These are phyloP conservation scores for Heliamphora pulchella DNA, from an alignment of 179 eudicot species.

Conservation along the genomic window DNA sequence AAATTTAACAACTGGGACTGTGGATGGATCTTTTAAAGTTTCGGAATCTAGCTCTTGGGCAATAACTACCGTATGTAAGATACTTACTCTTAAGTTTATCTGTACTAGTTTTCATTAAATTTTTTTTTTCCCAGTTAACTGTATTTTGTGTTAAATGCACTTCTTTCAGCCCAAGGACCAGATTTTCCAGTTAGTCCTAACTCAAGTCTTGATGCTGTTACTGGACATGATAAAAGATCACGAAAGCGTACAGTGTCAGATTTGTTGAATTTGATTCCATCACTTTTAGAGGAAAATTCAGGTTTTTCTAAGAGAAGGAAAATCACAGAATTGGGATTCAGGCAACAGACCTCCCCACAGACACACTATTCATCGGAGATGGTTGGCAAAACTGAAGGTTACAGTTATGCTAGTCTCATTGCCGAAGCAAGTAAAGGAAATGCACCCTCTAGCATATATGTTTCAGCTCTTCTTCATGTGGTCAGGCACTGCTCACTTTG, in stretches of 20 bases:
- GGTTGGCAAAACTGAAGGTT: constrained; percentile 35
- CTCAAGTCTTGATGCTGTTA: constrained; percentile 32
- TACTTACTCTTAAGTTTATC: constrained; percentile 15
- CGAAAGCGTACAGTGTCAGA: constrained; percentile 71
- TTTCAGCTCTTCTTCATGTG: constrained; percentile 77
- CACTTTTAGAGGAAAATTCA: constrained; percentile 39
- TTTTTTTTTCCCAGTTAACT: constrained; percentile 6
- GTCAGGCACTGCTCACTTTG: constrained; percentile 93
- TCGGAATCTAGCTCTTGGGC: constrained; percentile 40
- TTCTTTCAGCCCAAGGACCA: constrained; percentile 34
- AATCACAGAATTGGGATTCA: constrained; percentile 22
- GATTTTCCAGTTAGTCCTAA: constrained; percentile 36
- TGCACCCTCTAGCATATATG: constrained; percentile 67
- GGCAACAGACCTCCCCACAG: constrained; percentile 31
- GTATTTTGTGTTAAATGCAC: constrained; percentile 12
- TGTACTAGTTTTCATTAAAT: neutral
- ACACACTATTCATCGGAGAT: constrained; percentile 31
- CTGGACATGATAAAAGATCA: constrained; percentile 33
- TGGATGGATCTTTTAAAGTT: constrained; percentile 28
- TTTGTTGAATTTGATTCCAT: constrained; percentile 60
- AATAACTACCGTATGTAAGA: constrained; percentile 52
- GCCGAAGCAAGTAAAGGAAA: constrained; percentile 94
- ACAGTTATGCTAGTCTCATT: constrained; percentile 67
- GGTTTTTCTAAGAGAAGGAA: constrained; percentile 54
- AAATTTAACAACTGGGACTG: constrained; percentile 27